Evolutionary conservation across 805 yeast species (phyloP).

Genomic region (Komagataella pastoris): DNA sequence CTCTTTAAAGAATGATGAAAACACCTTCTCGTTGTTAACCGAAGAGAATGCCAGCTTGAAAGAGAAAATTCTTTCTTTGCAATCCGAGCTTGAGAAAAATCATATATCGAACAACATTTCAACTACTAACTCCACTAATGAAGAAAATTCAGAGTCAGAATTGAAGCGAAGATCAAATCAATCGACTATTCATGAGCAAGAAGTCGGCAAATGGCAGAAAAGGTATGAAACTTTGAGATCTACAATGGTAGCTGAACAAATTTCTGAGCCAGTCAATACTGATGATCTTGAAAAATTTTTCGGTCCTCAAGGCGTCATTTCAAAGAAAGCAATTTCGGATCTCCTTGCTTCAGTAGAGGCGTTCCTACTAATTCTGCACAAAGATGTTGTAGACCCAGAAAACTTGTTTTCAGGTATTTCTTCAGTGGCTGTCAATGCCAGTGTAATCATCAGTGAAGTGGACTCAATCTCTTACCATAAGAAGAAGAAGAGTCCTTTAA

Average conservation of each 20-base stretch:
- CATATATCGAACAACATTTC: neutral
- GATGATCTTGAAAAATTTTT: neutral
- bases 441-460: conserved; percentile 14
- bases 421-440: conserved; percentile 24
- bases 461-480: conserved; percentile 10
- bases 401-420: conserved; percentile 38
- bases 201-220: conserved; percentile 32
- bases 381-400: conserved; percentile 17
- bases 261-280: neutral
- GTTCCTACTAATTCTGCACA: conserved; percentile 18
- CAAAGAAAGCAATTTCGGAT: conserved; percentile 27
- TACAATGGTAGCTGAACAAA: neutral
- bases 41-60: neutral
- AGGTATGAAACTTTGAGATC: conserved; percentile 34
- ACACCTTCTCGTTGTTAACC: neutral
- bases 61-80: neutral
- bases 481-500: conserved; percentile 32
- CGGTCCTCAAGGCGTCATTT: conserved; percentile 26
- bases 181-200: conserved; percentile 7
- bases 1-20: neutral
- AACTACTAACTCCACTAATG: neutral
- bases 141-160: neutral
- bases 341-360: conserved; percentile 37
- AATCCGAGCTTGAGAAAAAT: neutral
- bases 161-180: neutral